These are phyloP conservation scores for Esteya vermicola DNA, from an alignment of 2,329 filamentous ascomycete species.

Conservation along the genomic window DNA sequence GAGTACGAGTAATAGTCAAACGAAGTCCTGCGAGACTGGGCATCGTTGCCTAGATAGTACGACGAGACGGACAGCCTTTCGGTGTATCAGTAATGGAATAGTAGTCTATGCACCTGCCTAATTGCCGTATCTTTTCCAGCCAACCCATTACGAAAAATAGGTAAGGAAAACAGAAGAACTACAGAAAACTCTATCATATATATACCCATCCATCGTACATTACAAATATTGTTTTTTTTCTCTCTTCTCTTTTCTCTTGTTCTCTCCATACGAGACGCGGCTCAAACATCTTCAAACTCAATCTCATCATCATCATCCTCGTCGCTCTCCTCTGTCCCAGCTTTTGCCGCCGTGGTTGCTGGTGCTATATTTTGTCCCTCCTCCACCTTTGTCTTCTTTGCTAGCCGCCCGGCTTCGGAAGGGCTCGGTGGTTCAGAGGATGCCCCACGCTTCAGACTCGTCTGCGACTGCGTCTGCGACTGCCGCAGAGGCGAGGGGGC, in stretches of 20 bases:
- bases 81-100: too few relatives aligned
- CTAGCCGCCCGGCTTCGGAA: slow-evolving; percentile 4
- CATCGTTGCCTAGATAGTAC: too few relatives aligned
- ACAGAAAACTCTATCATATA: too few relatives aligned
- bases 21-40: too few relatives aligned
- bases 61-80: too few relatives aligned
- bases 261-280: too few relatives aligned
- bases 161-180: too few relatives aligned
- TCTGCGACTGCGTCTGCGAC: slow-evolving; percentile 13
- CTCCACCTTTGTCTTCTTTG: slow-evolving; percentile 50
- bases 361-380: slow-evolving; percentile 16
- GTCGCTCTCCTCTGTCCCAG: slow-evolving; percentile 26
- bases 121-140: too few relatives aligned
- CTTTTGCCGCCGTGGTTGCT: slow-evolving; percentile 7
- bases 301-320: slow-evolving; percentile 36
- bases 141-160: too few relatives aligned
- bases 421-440: slow-evolving; percentile 13
- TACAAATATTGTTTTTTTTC: background rate
- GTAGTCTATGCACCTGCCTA: too few relatives aligned
- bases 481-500: slow-evolving; percentile 15
- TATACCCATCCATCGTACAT: background rate
- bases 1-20: too few relatives aligned
- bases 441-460: slow-evolving; percentile 20
- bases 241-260: background rate
- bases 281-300: slow-evolving; percentile 43